Evolutionary conservation across 1,139 yeast genomes (phyloP).

Genomic region (Wickerhamomyces sp.): DNA sequence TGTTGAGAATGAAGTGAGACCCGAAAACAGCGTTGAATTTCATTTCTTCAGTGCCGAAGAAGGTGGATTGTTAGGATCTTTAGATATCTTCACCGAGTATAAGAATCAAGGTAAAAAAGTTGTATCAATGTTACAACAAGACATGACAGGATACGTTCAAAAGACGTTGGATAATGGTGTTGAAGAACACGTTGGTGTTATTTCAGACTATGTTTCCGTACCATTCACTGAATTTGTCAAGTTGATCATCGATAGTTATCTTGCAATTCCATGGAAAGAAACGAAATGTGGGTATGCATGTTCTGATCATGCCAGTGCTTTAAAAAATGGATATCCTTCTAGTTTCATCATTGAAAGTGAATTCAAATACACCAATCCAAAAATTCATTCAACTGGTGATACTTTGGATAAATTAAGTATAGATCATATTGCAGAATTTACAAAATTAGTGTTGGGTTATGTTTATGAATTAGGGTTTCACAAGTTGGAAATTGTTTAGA

Average conservation of each 20-base stretch:
- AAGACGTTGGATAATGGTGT: conserved; percentile 48
- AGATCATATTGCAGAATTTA: conserved; percentile 74
- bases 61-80: conserved; percentile 85
- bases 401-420: conserved; percentile 76
- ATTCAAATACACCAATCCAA: conserved; percentile 56
- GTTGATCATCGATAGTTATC: conserved; percentile 52
- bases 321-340: conserved; percentile 77
- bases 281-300: conserved; percentile 89
- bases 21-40: conserved; percentile 77
- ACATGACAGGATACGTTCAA: conserved; percentile 85
- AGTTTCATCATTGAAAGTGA: conserved; percentile 78
- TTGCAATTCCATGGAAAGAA: conserved; percentile 64
- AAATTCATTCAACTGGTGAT: conserved; percentile 73
- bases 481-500: too few species aligned
- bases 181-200: conserved; percentile 75
- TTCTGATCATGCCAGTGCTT: conserved; percentile 87
- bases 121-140: conserved; percentile 86
- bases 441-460: conserved; percentile 66
- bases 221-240: conserved; percentile 60
- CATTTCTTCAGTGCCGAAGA: conserved; percentile 97
- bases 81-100: conserved; percentile 65
- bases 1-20: conserved; percentile 41
- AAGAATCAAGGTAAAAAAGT: conserved; percentile 44
- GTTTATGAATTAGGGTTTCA: conserved; percentile 58
- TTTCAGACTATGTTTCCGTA: conserved; percentile 65